Evolutionary conservation across 352 stramenopile species (phyloP), one percentile per base, ranked within the genome.

Genomic region (Elongisporangium anandrum): DNA sequence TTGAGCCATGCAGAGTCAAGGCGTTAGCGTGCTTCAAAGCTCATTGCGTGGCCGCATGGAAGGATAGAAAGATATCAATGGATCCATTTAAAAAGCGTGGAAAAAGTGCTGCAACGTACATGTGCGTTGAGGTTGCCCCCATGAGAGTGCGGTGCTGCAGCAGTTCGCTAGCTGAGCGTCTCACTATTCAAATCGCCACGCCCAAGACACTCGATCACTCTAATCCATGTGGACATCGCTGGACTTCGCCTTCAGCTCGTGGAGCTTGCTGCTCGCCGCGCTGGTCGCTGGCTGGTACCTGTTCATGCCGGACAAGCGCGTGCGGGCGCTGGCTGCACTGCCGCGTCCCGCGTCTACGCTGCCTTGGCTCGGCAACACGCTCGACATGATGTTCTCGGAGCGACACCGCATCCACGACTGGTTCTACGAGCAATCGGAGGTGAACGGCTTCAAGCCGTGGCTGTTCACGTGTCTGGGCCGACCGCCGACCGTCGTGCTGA

Each of bases 351-450:
- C 61, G 6, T 69, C 69, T 17, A 86, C 77, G 22, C 68, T 87
- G 13, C 77, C 77, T 2, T 10, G 85, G 21, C 26, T 87, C 5
- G 73, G 76, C 63, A 87, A 87, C 60, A 86, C 77, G 47, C 58
- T 87, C 22, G 75, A 88, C 56, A 58, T 87, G 50, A 52, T 73
- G 2, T 23, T 73, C 29, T 66, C 52, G 24, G 77, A 89, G 26
- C 69, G 69, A n/a, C n/a, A 57, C 19, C 68, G 75, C 19, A 61
- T 87, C 50, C 77, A 87, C 65, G 77, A 87, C 57, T 87, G 77
- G 79, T 71, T 89, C 50, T 48, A 75, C 19, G 75, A 89, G 54
- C 71, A 87, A 45, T 81, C 65, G 51, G 50, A 71, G 6, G 63
- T 66, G n/a, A 61, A 74, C 53, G 50, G 69, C 19, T 69, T 73